Evolutionary conservation across 306 rosid genomes (phyloP), one percentile per base, ranked within the genome.

Genomic region (Calophaca sinica): DNA sequence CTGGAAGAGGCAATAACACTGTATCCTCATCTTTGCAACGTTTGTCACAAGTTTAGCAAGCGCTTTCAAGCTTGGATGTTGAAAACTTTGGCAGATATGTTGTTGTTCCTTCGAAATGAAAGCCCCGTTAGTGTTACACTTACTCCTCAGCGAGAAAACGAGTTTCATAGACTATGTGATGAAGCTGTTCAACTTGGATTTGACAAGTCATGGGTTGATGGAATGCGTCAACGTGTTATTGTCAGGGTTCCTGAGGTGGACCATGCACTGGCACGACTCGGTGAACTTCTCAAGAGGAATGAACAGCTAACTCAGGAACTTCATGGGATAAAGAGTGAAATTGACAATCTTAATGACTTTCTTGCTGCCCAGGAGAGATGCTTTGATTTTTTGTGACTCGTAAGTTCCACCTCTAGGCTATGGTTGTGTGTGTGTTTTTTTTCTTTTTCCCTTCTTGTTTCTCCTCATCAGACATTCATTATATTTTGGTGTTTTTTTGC

Each of bases 21-120:
- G 6, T 67, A 67, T 67, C 79, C 79, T 64, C 72, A 64, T 63
- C 73, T 75, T 28, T n/a, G 79, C 65, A 64, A 39, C 3, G 26
- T 33, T 51, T 29, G 9, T 6, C 20, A 52, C 2, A 64, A n/a
- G 42, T 63, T 28, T 4, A 52, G 73, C 44, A 42, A 12, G 11
- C 72, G 64, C 2, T 75, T 75, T 75, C 73, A 41, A 52, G 79
- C 55, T 38, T 75, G 33, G 73, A 63, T 9, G 46, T 51, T 52
- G 29, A 75, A 75, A 32, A 63, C 55, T 63, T 63, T 75, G 72
- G 79, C 33, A 0, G 79, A 74, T 35, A 62, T 75, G 44, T 3
- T 75, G 32, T 28, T 13, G 12, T 64, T 75, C 55, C 73, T 75
- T 5, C 72, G 20, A 3, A 75, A 63, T 29, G 57, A 63, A 14